phyloP scores from a whole-genome alignment of 2,329 filamentous ascomycete genomes.

The Aspergillus pseudoviridinutans region DNA sequence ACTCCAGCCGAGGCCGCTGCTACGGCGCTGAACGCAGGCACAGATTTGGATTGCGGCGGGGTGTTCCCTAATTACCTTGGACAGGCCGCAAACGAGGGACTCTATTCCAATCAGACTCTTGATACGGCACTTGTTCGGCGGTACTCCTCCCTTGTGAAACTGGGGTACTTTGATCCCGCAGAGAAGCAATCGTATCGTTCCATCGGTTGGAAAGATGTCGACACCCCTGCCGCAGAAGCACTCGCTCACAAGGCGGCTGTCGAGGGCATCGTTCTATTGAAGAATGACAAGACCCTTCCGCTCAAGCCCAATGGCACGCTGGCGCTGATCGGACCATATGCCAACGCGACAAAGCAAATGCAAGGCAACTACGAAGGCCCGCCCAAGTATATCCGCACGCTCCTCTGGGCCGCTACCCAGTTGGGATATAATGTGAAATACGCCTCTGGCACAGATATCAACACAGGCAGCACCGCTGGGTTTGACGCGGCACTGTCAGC shows the following conservation, averaged over 20 bases:
- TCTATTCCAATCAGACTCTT: constrained; percentile 40
- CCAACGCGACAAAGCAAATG: constrained; percentile 52
- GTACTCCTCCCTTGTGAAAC: constrained; percentile 44
- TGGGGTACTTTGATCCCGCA: constrained; percentile 47
- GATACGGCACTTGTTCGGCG: constrained; percentile 42
- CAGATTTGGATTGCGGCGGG: constrained; percentile 47
- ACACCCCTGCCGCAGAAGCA: constrained; percentile 48
- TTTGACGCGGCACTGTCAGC: constrained; percentile 25
- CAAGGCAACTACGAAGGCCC: constrained; percentile 55
- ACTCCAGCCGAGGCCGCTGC: constrained; percentile 43
- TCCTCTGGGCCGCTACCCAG: constrained; percentile 44
- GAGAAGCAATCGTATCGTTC: constrained; percentile 42
- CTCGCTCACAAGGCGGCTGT: constrained; percentile 50
- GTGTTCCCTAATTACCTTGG: constrained; percentile 39
- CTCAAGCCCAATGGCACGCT: constrained; percentile 36
- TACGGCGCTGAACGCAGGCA: constrained; percentile 45
- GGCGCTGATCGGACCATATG: constrained; percentile 54
- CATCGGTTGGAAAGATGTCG: constrained; percentile 52
- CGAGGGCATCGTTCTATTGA: constrained; percentile 45
- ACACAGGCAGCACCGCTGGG: constrained; percentile 18
- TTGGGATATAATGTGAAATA: constrained; percentile 43
- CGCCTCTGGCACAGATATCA: constrained; percentile 24
- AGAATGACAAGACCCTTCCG: constrained; percentile 47
- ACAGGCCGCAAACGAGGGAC: constrained; percentile 36
- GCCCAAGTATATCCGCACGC: constrained; percentile 31